Conservation (phyloP, 2,329 filamentous ascomycete genomes). For the Pseudogymnoascus sp. region DNA sequence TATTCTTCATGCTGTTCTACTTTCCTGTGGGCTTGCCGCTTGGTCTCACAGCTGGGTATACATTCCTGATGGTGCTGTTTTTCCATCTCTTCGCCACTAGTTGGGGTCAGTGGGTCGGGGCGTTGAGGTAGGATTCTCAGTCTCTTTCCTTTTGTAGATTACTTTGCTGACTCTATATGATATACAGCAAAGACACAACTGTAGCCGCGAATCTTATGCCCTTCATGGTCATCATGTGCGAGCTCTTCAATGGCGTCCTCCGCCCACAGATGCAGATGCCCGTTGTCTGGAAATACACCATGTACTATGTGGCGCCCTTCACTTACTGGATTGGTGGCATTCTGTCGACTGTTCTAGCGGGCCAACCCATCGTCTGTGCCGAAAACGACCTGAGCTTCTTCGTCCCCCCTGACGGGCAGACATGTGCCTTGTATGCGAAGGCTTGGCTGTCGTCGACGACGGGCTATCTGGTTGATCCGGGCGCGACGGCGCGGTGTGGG, state of each 20-base stretch:
- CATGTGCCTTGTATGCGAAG: conserved; percentile 57
- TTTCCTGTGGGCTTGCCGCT: conserved; percentile 43
- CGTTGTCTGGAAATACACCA: conserved; percentile 27
- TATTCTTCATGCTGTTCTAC: conserved; percentile 48
- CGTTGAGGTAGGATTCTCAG: conserved; percentile 60
- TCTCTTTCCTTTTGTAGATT: conserved; percentile 29
- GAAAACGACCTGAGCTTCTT: conserved; percentile 52
- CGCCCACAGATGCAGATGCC: conserved; percentile 53
- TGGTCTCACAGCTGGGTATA: conserved; percentile 61
- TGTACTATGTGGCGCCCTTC: conserved; percentile 56
- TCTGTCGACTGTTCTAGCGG: conserved; percentile 52
- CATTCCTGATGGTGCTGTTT: conserved; percentile 73
- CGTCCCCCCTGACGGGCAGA: conserved; percentile 54
- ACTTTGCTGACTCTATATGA: not conserved
- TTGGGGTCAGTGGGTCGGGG: conserved; percentile 10
- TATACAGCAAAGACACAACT: not conserved
- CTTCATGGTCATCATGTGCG: conserved; percentile 32
- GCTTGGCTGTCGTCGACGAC: conserved; percentile 43
- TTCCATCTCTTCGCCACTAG: conserved; percentile 27
- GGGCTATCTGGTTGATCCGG: conserved; percentile 57
- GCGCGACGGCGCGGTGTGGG: conserved; percentile 51
- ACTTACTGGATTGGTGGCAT: conserved; percentile 61
- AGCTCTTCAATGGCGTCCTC: conserved; percentile 74
- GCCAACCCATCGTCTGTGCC: conserved; percentile 41
- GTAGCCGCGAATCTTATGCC: not conserved